Evolutionary conservation across 768 basidiomycete genomes (phyloP).

Genomic region (Mycena galericulata): DNA sequence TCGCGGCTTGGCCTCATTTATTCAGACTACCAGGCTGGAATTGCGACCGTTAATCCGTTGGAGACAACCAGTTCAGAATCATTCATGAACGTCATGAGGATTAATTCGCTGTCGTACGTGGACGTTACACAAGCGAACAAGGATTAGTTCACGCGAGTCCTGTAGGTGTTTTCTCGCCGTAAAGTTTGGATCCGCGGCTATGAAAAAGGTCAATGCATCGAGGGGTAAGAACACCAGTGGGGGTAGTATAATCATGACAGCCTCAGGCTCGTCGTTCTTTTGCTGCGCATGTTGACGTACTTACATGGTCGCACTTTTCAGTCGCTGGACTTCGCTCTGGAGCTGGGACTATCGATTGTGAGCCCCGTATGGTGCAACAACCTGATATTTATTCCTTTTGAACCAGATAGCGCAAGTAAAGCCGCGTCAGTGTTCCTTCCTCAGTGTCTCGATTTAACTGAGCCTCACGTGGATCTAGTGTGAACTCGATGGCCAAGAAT

Average conservation of each 20-base stretch:
- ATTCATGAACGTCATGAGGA: constrained; percentile 82
- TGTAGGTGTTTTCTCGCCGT: constrained; percentile 89
- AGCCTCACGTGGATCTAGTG: constrained; percentile 56
- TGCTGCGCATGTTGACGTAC: constrained; percentile 1
- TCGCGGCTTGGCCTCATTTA: constrained; percentile 12
- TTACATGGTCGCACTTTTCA: constrained; percentile 40
- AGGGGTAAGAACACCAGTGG: constrained; percentile 76
- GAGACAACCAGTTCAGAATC: constrained; percentile 67
- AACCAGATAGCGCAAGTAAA: constrained; percentile 89
- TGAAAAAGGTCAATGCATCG: constrained; percentile 75
- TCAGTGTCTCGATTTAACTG: background rate
- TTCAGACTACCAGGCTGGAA: constrained; percentile 67
- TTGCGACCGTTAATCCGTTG: constrained; percentile 59
- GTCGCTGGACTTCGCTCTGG: constrained; percentile 89
- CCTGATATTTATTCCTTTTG: constrained; percentile 3
- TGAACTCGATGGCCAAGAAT: constrained; percentile 90
- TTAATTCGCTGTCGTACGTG: constrained; percentile 74
- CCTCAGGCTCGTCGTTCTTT: constrained; percentile 67
- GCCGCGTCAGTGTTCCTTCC: constrained; percentile 75
- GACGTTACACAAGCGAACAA: background rate
- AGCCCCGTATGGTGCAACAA: constrained; percentile 40
- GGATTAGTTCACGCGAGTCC: constrained; percentile 1
- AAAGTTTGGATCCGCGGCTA: constrained; percentile 87
- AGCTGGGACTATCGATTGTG: constrained; percentile 86
- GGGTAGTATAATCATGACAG: constrained; percentile 90